phyloP scores from a whole-genome alignment of 192 early-diverging fungal genomes.

The Funneliformis mosseae region DNA sequence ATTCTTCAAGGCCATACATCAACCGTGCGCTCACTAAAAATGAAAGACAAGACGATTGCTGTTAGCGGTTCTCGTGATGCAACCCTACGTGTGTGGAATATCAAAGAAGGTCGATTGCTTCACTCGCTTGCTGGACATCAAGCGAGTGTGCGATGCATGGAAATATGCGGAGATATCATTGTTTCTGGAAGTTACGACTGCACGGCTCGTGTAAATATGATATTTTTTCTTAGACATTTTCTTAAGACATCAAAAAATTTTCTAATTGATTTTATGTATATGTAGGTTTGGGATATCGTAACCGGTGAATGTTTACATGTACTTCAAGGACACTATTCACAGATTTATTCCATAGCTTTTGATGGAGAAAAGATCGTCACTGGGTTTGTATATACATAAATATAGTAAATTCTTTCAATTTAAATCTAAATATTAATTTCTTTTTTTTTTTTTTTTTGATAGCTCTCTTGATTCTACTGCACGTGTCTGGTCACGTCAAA shows the following conservation, averaged over 20 bases:
- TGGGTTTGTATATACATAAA: slow-evolving; percentile 39
- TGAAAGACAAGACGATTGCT: slow-evolving; percentile 64
- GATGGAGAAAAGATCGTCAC: slow-evolving; percentile 82
- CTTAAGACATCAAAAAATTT: too few species aligned
- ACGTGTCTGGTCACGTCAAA: slow-evolving; percentile 85
- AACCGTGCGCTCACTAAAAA: slow-evolving; percentile 94
- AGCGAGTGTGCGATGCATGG: slow-evolving; percentile 89
- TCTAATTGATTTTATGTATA: neutral
- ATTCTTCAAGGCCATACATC: slow-evolving; percentile 93
- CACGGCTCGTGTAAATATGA: slow-evolving; percentile 64
- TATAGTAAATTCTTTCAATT: too few species aligned
- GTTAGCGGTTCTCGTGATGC: slow-evolving; percentile 94
- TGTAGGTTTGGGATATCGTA: slow-evolving; percentile 76
- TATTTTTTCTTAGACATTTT: neutral
- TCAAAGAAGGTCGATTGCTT: slow-evolving; percentile 65
- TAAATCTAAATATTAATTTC: too few species aligned
- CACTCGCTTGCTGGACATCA: slow-evolving; percentile 86
- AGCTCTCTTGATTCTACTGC: slow-evolving; percentile 90
- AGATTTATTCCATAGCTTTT: slow-evolving; percentile 95
- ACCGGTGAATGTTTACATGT: slow-evolving; percentile 74
- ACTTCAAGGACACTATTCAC: slow-evolving; percentile 86
- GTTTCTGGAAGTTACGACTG: slow-evolving; percentile 94
- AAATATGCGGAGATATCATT: slow-evolving; percentile 77
- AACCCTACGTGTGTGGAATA: slow-evolving; percentile 90
- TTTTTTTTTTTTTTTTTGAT: too few species aligned